A percentile compares a stretch with the other conserved stretches of the same genome.
These are phyloP conservation scores for Aspergillus egyptiacus DNA, from an alignment of 495 filamentous ascomycete species.

Conservation along the genomic window DNA sequence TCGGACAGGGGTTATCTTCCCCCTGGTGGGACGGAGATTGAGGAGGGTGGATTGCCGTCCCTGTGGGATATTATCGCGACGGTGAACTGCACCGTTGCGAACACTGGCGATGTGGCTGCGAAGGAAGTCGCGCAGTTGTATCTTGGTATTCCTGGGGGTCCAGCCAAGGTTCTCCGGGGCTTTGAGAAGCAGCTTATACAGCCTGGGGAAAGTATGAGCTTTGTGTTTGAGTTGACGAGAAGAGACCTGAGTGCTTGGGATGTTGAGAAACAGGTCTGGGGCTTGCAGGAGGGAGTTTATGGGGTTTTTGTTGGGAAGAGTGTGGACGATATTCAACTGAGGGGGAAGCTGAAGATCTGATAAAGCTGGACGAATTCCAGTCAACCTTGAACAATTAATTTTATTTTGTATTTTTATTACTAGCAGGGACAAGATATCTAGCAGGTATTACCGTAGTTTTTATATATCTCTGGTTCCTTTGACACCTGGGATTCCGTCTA, in stretches of 20 bases:
- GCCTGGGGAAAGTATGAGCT: constrained; percentile 34
- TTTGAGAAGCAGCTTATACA: constrained; percentile 55
- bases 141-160: constrained; percentile 39
- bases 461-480: too few relatives aligned
- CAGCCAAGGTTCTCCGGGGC: constrained; percentile 55
- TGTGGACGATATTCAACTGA: constrained; percentile 20
- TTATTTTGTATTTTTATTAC: too few relatives aligned
- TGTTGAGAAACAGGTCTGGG: constrained; percentile 53
- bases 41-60: constrained; percentile 52
- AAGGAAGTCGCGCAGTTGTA: constrained; percentile 58
- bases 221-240: constrained; percentile 53
- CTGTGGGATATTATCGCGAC: constrained; percentile 53
- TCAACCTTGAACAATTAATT: background rate
- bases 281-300: constrained; percentile 36
- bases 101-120: constrained; percentile 46
- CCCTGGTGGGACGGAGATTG: constrained; percentile 19
- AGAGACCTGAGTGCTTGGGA: constrained; percentile 67
- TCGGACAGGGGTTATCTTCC: constrained; percentile 4
- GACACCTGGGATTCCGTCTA: too few relatives aligned
- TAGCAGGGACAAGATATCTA: too few relatives aligned
- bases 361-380: too few relatives aligned
- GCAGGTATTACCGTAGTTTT: too few relatives aligned
- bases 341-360: background rate
- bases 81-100: constrained; percentile 45
- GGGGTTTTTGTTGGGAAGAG: constrained; percentile 50